phyloP scores from a whole-genome alignment of 805 yeast species.

The Saturnispora galanensis region DNA sequence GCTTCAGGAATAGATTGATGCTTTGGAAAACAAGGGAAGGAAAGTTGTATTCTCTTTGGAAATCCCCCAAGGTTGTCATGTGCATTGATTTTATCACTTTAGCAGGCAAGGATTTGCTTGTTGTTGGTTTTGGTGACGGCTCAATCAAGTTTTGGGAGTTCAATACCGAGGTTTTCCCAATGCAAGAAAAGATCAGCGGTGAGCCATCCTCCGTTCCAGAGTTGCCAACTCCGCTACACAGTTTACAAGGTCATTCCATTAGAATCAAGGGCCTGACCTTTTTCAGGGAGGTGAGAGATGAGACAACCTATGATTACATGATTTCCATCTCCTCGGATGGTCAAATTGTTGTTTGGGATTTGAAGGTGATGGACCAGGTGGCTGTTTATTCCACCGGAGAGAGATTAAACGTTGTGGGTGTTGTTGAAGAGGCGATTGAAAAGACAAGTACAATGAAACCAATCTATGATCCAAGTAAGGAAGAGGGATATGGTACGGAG shows the following conservation, averaged over 20 bases:
- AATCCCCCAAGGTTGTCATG: conserved; percentile 53
- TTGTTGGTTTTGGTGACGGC: conserved; percentile 67
- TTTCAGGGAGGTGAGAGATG: conserved; percentile 28
- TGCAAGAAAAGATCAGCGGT: conserved; percentile 13
- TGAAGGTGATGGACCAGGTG: conserved; percentile 57
- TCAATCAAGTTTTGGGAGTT: conserved; percentile 47
- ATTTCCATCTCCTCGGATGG: conserved; percentile 91
- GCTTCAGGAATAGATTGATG: conserved; percentile 53
- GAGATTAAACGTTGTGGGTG: conserved; percentile 75
- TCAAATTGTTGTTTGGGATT: conserved; percentile 83
- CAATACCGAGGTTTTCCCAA: conserved; percentile 20
- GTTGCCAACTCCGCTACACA: conserved; percentile 38
- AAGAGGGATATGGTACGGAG: conserved; percentile 37
- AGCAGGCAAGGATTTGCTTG: conserved; percentile 41
- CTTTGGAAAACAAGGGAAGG: conserved; percentile 59
- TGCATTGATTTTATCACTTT: conserved; percentile 44
- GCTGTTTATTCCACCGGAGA: conserved; percentile 90
- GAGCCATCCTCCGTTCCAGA: conserved; percentile 24
- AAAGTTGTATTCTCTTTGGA: conserved; percentile 38
- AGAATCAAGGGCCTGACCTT: conserved; percentile 74
- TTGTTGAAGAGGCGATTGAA: conserved; percentile 71
- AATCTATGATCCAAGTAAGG: conserved; percentile 32
- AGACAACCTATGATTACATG: conserved; percentile 35
- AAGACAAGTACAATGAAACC: conserved; percentile 56
- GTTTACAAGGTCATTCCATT: conserved; percentile 69